A percentile compares a stretch with the other conserved stretches of the same genome.
Evolutionary conservation across 495 filamentous ascomycete species (phyloP).

Genomic region (Trichoderma gamsii): DNA sequence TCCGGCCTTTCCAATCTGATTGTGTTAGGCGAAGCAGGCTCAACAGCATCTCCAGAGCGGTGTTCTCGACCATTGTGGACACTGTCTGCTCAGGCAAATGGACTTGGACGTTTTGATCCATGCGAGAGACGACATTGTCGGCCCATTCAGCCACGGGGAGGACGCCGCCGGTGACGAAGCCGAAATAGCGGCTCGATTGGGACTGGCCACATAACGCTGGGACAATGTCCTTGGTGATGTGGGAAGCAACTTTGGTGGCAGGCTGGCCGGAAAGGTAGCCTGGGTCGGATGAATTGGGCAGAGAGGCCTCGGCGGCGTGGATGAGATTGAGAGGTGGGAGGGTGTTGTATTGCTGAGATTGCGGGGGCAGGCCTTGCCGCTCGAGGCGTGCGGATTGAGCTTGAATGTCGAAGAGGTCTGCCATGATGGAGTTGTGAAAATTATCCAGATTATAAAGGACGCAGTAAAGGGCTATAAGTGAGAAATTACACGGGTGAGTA

Average conservation of each 20-base stretch:
- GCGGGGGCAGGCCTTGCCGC: not conserved
- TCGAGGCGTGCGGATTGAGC: not conserved
- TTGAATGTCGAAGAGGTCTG: constrained; percentile 4
- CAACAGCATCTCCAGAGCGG: constrained; percentile 60
- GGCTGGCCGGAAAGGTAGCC: not conserved
- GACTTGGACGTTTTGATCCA: constrained; percentile 82
- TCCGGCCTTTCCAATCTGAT: constrained; percentile 50
- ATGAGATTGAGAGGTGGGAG: not conserved
- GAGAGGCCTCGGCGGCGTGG: not conserved
- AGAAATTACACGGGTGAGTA: no score
- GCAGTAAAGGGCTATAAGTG: not conserved
- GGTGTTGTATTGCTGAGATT: not conserved
- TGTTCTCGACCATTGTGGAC: constrained; percentile 67
- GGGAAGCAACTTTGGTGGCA: constrained; percentile 15
- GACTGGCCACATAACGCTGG: constrained; percentile 60
- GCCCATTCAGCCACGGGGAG: constrained; percentile 80
- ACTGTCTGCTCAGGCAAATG: constrained; percentile 72
- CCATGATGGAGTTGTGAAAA: not conserved
- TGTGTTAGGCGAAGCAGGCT: constrained; percentile 58
- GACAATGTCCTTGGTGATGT: constrained; percentile 54
- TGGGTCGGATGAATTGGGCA: not conserved
- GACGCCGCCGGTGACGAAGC: constrained; percentile 78
- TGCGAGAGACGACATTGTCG: constrained; percentile 69
- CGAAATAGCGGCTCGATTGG: constrained; percentile 66
- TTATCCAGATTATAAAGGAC: not conserved